These are phyloP conservation scores for Alternaria sp. DNA, from an alignment of 2,329 filamentous ascomycete species.

Conservation along the genomic window DNA sequence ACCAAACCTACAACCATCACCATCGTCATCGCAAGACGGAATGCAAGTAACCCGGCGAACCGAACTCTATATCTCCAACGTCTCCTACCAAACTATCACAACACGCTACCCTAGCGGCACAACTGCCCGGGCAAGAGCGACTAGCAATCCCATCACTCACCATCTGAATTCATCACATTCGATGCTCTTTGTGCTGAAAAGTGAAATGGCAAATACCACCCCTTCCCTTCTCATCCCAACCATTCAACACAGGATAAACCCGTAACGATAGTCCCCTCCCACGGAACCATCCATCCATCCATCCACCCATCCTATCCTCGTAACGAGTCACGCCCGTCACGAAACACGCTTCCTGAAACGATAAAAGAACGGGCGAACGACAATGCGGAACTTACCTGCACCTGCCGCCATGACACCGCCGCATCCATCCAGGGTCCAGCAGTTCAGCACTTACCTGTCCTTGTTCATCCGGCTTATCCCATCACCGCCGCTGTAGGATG, in stretches of 20 bases:
- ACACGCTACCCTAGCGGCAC: background rate
- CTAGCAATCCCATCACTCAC: background rate
- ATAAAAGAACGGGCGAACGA: background rate
- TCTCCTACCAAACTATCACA: background rate
- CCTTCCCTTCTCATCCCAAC: background rate
- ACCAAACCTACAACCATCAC: background rate
- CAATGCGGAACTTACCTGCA: background rate
- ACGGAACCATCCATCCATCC: background rate
- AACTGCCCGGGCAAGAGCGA: background rate
- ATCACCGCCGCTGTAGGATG: background rate
- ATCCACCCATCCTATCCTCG: background rate
- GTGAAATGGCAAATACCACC: too few species aligned
- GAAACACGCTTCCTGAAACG: background rate
- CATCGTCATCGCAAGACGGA: background rate
- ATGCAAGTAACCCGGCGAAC: background rate
- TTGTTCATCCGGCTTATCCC: background rate
- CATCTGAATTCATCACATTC: background rate
- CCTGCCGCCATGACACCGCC: too few species aligned
- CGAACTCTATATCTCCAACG: background rate
- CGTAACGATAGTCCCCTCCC: background rate
- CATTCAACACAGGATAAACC: background rate
- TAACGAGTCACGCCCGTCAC: background rate
- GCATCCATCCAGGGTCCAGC: background rate
- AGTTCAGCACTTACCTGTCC: background rate
- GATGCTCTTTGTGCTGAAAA: too few species aligned